Conservation (phyloP, 2,329 filamentous ascomycete genomes). For the Penicillium sp. region DNA sequence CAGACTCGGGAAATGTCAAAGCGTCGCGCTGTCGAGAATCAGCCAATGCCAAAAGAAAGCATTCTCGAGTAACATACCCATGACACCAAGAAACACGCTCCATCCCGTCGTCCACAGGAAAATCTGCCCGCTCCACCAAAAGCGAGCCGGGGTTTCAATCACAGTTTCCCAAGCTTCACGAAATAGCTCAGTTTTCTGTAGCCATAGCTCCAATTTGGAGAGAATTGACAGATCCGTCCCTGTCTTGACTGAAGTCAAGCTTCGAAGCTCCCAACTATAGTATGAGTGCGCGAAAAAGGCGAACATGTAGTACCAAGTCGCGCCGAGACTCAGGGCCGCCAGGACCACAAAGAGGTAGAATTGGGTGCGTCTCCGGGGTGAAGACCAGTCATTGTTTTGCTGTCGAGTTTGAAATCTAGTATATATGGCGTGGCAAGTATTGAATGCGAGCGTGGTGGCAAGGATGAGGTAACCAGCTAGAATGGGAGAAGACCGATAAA, state of each 20-base stretch:
- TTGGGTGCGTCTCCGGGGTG: slow-evolving; percentile 2
- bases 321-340: slow-evolving; percentile 43
- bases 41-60: too few species aligned
- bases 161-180: slow-evolving; percentile 52
- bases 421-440: slow-evolving; percentile 5
- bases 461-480: slow-evolving; percentile 9
- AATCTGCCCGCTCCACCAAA: slow-evolving; percentile 60
- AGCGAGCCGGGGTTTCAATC: slow-evolving; percentile 50
- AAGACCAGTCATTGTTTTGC: slow-evolving; percentile 10
- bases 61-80: slow-evolving; percentile 47
- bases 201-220: slow-evolving; percentile 45
- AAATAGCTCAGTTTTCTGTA: slow-evolving; percentile 50
- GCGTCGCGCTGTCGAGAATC: slow-evolving; percentile 39
- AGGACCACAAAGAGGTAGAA: slow-evolving; percentile 35
- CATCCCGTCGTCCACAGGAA: slow-evolving; percentile 52
- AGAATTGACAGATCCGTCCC: slow-evolving; percentile 25
- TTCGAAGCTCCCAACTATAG: slow-evolving; percentile 44
- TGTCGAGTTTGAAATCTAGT: slow-evolving; percentile 9
- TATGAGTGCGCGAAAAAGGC: slow-evolving; percentile 47
- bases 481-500: slow-evolving; percentile 10
- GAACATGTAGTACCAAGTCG: slow-evolving; percentile 43
- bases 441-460: slow-evolving; percentile 4
- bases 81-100: slow-evolving; percentile 53
- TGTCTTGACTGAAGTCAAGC: slow-evolving; percentile 21
- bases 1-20: slow-evolving; percentile 52